A percentile compares a stretch with the other conserved stretches of the same genome.
Evolutionary conservation across 805 yeast species (phyloP).

Genomic region (Priceomyces medius): DNA sequence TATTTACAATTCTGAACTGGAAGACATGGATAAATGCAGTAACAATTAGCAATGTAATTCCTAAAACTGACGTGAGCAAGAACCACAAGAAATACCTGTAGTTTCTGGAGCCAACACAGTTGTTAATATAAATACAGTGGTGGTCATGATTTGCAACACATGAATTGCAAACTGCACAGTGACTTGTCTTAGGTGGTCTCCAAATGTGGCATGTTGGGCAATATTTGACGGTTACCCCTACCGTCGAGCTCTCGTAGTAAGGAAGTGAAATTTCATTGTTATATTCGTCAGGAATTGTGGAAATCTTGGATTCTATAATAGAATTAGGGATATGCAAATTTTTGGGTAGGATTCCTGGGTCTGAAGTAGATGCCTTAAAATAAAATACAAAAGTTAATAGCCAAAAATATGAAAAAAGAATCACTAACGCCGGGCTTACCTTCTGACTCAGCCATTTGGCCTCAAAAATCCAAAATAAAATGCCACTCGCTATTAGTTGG

Average conservation of each 20-base stretch:
- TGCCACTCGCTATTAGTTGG: constrained; percentile 42
- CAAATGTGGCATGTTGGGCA: constrained; percentile 56
- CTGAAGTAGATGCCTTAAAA: constrained; percentile 54
- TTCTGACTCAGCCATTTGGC: constrained; percentile 58
- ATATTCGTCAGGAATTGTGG: constrained; percentile 58
- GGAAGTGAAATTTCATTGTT: constrained; percentile 51
- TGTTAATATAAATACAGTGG: constrained; percentile 63
- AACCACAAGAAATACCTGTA: constrained; percentile 37
- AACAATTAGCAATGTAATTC: constrained; percentile 19
- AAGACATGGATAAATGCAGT: constrained; percentile 22
- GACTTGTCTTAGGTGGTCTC: constrained; percentile 70
- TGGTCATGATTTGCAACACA: constrained; percentile 71
- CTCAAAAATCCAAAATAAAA: constrained; percentile 49
- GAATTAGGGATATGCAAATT: constrained; percentile 54
- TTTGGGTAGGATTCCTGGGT: constrained; percentile 71
- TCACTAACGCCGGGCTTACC: constrained; percentile 53
- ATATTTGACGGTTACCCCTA: constrained; percentile 50
- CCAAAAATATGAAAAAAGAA: constrained; percentile 62
- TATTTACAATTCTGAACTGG: constrained; percentile 17
- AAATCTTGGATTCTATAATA: constrained; percentile 12
- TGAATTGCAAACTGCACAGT: constrained; percentile 66
- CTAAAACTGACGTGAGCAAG: constrained; percentile 19
- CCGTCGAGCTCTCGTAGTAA: constrained; percentile 21
- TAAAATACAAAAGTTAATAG: constrained; percentile 46
- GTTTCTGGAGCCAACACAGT: constrained; percentile 42